Evolutionary conservation across 75 land plant species (phyloP), one percentile per base, ranked within the genome.

Genomic region (Selaginella tamariscina): DNA sequence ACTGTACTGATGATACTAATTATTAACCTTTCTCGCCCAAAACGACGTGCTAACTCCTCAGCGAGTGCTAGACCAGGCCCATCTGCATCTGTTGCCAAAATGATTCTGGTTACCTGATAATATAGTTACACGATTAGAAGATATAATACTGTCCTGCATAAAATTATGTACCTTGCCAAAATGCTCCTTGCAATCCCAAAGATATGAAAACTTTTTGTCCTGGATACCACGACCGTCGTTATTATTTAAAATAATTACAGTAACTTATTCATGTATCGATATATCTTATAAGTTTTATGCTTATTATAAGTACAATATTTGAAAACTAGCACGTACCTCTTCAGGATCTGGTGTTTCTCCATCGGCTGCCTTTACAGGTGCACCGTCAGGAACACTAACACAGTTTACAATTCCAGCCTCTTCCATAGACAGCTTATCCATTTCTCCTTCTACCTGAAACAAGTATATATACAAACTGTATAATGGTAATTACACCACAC

Each of bases 381-480:
- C 98, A 67, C 98, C 98, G 74, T 89, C 88, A 26, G 99, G 99
- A 21, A 90, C 99, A 80, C 99, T 95, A 5, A 95, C 88, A 67
- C 99, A 95, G 62, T 95, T 90, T 0, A 54, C 63, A 49, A 76
- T 80, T 5, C 99, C 99, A 63, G 96, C 91, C 75, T 95, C 99
- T 59, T 87, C 91, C 85, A 95, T 82, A 31, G 99, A 72, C 72
- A 95, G 99, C 73, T 95, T 95, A 74, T 95, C 99, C 15, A 95
- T 87, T 77, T 95, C 99, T 54, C 99, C 99, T 65, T 95, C 99
- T 79, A 90, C 96, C 96, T 90, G 57, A 26, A 59, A 26, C 0
- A 20, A n/a, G 20, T 11, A 49, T 11, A 49, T 20, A 49, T 11
- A 11, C 20, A 49, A 11, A 20, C 11, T 49, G 18, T 20, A 49